Conservation (phyloP, 2,329 filamentous ascomycete genomes). For the Didymella lethalis region DNA sequence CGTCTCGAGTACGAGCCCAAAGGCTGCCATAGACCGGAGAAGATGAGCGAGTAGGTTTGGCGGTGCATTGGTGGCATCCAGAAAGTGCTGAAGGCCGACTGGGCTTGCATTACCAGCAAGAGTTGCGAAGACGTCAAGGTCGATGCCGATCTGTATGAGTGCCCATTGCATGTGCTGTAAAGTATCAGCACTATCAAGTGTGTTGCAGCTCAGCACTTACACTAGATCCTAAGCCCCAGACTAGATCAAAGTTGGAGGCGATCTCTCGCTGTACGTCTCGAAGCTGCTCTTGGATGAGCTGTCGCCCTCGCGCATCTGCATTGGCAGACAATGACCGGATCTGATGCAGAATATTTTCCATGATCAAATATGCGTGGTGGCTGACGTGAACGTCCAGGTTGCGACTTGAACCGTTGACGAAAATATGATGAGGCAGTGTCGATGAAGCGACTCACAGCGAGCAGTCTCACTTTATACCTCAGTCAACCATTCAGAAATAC, state of each 20-base stretch:
- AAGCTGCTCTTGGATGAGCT: conserved; percentile 35
- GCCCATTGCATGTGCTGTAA: conserved; percentile 30
- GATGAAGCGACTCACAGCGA: background rate
- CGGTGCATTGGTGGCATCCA: conserved; percentile 33
- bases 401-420: background rate
- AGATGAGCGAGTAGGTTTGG: conserved; percentile 43
- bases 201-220: conserved; percentile 10
- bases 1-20: conserved; percentile 42
- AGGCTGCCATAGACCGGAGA: conserved; percentile 45
- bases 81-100: conserved; percentile 28
- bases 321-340: conserved; percentile 33
- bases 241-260: conserved; percentile 35
- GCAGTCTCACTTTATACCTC: background rate
- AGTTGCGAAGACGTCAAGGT: conserved; percentile 31
- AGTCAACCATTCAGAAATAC: background rate
- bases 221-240: conserved; percentile 26
- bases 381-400: background rate
- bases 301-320: conserved; percentile 28
- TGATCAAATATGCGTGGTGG: conserved; percentile 6
- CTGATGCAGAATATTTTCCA: conserved; percentile 34
- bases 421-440: background rate
- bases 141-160: conserved; percentile 33
- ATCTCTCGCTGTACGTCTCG: conserved; percentile 39
- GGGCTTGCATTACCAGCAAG: conserved; percentile 22
- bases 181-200: background rate